Evolutionary conservation across 495 filamentous ascomycete species (phyloP), one percentile per base, ranked within the genome.

Genomic region (Penicillium robsamsonii): DNA sequence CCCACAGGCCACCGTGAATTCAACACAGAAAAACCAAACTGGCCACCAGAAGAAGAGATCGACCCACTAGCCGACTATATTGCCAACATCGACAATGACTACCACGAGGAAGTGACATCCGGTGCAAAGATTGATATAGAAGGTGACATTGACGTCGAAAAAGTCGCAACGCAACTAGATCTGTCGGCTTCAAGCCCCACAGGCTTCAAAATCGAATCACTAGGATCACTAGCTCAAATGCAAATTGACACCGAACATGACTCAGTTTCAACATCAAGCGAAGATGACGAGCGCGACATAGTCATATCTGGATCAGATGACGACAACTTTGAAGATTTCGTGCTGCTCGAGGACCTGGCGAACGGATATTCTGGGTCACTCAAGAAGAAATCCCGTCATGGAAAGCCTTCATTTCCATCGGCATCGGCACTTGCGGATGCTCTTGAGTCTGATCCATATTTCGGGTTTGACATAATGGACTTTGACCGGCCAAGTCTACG

Each of bases 401-500:
- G 58, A 13, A 67, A 67, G n/a, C 53, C 56, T n/a, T 56, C 55
- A 4, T 87, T 84, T 55, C 80, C 85, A 27, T 83, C 80, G 40
- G 87, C 85, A 13, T 78, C 75, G 15, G 70, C 78, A 12, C 81
- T 92, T 55, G 87, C 87, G 0, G 86, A 92, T 63, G 83, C 84
- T 1, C 69, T 84, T 12, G 79, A 84, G 31, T 59, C 60, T 15
- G 78, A 85, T 56, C 79, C 78, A 3, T 92, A 93, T 62, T 84
- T 86, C 59, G 87, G 82, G 25, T 84, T 96, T 57, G 91, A 96
- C 64, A 75, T 94, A 29, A 90, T 91, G 84, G 91, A 94, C 59
- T 89, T 87, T 68, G 79, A 87, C 22, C 80, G 85, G n/a, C 85
- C 77, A 6, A 85, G 80, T 50, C 54, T 84, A 20, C 75, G 75